A percentile compares a stretch with the other conserved stretches of the same genome.
Evolutionary conservation across 805 yeast genomes (phyloP).

Genomic region (Candida bentonensis): DNA sequence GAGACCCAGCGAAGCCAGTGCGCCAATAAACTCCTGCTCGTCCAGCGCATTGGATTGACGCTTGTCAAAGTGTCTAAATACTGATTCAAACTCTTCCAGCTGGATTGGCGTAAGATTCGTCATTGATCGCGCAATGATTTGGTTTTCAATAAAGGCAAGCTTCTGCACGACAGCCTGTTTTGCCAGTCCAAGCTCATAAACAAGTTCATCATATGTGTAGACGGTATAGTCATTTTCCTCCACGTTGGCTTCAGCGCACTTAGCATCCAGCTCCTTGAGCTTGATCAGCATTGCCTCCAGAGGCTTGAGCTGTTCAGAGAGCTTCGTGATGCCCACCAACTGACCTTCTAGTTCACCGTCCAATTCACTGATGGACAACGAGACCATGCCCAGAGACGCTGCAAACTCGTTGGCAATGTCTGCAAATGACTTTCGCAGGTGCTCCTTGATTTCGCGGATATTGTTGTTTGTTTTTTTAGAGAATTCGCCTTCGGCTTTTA

Average conservation of each 20-base stretch:
- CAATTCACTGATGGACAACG: constrained; percentile 17
- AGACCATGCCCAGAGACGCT: constrained; percentile 14
- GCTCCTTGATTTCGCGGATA: constrained; percentile 21
- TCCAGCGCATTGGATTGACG: constrained; percentile 23
- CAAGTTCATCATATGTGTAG: constrained; percentile 25
- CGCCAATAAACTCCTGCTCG: constrained; percentile 29
- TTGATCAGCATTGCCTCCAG: constrained; percentile 18
- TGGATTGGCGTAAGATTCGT: constrained; percentile 24
- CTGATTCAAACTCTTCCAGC: constrained; percentile 29
- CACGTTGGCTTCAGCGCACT: constrained; percentile 23
- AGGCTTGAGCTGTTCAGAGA: constrained; percentile 25
- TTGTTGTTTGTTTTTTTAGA: constrained; percentile 20
- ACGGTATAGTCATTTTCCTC: constrained; percentile 26
- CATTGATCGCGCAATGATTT: constrained; percentile 24
- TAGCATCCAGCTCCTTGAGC: constrained; percentile 16
- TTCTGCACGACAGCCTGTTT: constrained; percentile 26
- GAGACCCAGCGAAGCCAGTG: constrained; percentile 29
- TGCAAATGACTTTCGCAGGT: constrained; percentile 20
- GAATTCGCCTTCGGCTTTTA: constrained; percentile 20
- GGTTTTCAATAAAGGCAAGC: constrained; percentile 29
- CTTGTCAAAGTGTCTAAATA: constrained; percentile 25
- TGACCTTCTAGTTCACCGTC: constrained; percentile 27
- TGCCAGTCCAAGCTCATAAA: constrained; percentile 25
- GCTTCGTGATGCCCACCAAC: constrained; percentile 20
- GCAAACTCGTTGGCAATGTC: constrained; percentile 22